A percentile compares a stretch with the other conserved stretches of the same genome.
phyloP scores from a whole-genome alignment of 352 stramenopile species.

The Pythium utonaiense region DNA sequence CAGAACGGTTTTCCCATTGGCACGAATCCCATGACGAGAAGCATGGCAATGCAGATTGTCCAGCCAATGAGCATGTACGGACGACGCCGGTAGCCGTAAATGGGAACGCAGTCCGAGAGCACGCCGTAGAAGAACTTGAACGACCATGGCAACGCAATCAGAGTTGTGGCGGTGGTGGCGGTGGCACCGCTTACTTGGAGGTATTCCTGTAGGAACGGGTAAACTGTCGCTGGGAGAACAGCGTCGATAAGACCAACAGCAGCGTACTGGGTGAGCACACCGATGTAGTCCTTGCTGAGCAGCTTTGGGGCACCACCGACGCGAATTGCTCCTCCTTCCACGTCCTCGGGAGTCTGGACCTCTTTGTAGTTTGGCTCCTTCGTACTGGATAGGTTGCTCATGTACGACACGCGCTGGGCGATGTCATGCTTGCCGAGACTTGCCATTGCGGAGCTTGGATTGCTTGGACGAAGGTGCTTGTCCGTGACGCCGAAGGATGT shows the following conservation, averaged over 20 bases:
- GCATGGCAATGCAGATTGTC: conserved; percentile 12
- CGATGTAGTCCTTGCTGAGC: background rate
- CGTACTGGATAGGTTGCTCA: too few relatives aligned
- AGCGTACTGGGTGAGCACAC: background rate
- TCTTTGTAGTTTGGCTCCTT: too few relatives aligned
- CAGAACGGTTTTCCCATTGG: conserved; percentile 21
- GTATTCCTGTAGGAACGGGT: background rate
- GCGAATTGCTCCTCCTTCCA: background rate
- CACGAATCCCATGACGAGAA: conserved; percentile 24
- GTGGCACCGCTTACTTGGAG: background rate
- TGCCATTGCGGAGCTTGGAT: too few relatives aligned
- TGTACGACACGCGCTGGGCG: too few relatives aligned
- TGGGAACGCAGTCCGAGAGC: conserved; percentile 10
- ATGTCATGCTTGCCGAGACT: too few relatives aligned
- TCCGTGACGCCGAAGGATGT: too few relatives aligned
- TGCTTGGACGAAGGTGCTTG: too few relatives aligned
- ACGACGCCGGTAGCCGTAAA: conserved; percentile 75
- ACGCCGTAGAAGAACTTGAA: conserved; percentile 10
- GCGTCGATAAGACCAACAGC: background rate
- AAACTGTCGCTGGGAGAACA: background rate
- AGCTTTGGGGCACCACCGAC: background rate
- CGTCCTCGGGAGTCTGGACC: too few relatives aligned
- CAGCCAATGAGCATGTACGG: conserved; percentile 81
- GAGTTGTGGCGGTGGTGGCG: background rate
- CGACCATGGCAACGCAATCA: background rate